These are phyloP conservation scores for Tarenaya hassleriana DNA, from an alignment of 345 rosid genomes.

Conservation along the genomic window DNA sequence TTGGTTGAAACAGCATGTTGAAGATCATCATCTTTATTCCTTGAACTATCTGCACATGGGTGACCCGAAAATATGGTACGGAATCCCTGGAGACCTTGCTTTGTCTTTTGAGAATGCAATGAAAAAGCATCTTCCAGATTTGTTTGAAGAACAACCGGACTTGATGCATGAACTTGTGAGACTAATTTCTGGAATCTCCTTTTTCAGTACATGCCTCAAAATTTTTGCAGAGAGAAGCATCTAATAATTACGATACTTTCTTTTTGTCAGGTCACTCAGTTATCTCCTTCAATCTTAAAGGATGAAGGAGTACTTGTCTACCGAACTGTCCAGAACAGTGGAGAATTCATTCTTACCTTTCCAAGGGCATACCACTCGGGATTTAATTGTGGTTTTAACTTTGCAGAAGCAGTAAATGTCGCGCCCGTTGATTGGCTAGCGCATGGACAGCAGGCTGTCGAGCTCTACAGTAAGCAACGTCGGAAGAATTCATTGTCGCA, in stretches of 20 bases:
- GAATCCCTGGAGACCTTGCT: constrained; percentile 87
- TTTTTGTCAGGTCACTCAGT: constrained; percentile 75
- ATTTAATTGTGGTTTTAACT: constrained; percentile 96
- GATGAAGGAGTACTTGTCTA: constrained; percentile 81
- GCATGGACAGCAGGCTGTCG: constrained; percentile 91
- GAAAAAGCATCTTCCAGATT: constrained; percentile 78
- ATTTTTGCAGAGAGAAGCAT: constrained; percentile 5
- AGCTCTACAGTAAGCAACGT: constrained; percentile 67
- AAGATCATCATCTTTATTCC: constrained; percentile 95
- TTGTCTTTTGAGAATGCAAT: constrained; percentile 61
- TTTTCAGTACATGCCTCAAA: constrained; percentile 10
- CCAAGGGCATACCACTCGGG: constrained; percentile 98
- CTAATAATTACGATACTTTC: constrained; percentile 6
- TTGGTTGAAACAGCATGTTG: constrained; percentile 74
- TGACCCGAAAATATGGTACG: constrained; percentile 92
- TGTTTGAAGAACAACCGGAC: constrained; percentile 93
- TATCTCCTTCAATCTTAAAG: constrained; percentile 84
- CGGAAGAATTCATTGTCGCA: constrained; percentile 95
- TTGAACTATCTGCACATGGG: constrained; percentile 89
- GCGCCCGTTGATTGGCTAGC: constrained; percentile 97
- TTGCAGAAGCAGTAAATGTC: constrained; percentile 98
- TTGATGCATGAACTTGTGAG: constrained; percentile 81
- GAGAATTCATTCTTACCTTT: constrained; percentile 90
- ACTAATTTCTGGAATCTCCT: background rate
- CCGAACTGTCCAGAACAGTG: constrained; percentile 68